Evolutionary conservation across 2,329 filamentous ascomycete species (phyloP), one percentile per base, ranked within the genome.

Genomic region (Neospermospora avenae): DNA sequence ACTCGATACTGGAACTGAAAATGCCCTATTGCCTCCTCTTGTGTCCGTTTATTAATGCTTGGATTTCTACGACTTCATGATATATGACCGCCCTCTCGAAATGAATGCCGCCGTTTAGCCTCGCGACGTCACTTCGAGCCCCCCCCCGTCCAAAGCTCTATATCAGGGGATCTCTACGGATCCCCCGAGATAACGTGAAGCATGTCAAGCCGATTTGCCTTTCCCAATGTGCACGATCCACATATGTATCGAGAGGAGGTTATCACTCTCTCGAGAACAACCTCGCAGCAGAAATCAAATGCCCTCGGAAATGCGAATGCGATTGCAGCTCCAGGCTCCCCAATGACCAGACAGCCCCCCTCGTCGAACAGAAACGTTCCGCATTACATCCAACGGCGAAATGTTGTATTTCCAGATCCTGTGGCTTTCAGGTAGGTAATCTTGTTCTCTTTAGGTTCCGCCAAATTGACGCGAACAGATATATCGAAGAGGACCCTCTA

Each of bases 401-500:
- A 79, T 67, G 81, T 87, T 67, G 84, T 89, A 41, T 80, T 89
- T 63, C 82, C 85, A 44, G 86, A 90, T 72, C 81, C 84, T 41
- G 80, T 88, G 41, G 86, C 86, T 14, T 85, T 88, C 66, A 81
- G 79, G 65, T 78, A 31, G 24, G 49, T 39, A 11, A 2, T 49
- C 14, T 57, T 18, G 6, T 7, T 20, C 39, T 24, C 37, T 22
- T 45, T 2, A 39, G 28, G 22, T n/a, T 57, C 34, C 41, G 11
- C 13, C 13, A 2, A 1, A 39, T 42, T 55, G n/a, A 39, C 34
- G 31, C 25, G 31, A 41, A 25, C 13, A 86, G 83, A 63, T 96
- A 93, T 71, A 84, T 99, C 22, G 90, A 96, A 77, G 90, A 96
- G 72, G 95, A 98, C 65, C 80, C 86, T 1, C 84, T 83, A 4